Evolutionary conservation across 345 rosid genomes (phyloP).

Genomic region (Arabidopsis suecica): DNA sequence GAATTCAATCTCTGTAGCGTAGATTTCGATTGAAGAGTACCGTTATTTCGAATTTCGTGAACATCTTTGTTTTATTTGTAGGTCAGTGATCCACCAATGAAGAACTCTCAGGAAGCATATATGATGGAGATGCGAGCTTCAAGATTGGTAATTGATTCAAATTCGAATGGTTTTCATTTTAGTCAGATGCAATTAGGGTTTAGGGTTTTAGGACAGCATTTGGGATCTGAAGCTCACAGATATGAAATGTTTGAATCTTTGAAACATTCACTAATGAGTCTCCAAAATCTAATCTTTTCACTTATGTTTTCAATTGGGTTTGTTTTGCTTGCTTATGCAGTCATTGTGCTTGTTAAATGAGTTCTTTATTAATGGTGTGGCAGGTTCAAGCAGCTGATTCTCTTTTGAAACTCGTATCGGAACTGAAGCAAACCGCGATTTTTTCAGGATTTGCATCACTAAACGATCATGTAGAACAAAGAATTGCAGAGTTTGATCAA

Average conservation of each 20-base stretch:
- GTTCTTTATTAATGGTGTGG: constrained; percentile 16
- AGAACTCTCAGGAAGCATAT: constrained; percentile 85
- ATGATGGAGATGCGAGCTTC: constrained; percentile 99
- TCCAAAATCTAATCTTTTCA: neutral
- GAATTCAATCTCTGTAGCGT: neutral
- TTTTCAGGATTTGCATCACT: constrained; percentile 96
- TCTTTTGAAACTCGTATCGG: constrained; percentile 79
- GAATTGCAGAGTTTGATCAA: constrained; percentile 65
- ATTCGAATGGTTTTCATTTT: neutral
- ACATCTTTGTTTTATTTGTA: constrained; percentile 26
- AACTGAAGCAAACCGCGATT: constrained; percentile 87
- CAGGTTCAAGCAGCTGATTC: constrained; percentile 95
- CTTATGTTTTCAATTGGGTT: neutral
- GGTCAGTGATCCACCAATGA: constrained; percentile 79
- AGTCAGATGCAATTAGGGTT: neutral
- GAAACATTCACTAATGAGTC: neutral
- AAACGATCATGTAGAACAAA: constrained; percentile 82
- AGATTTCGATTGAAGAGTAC: neutral
- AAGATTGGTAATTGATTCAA: constrained; percentile 59
- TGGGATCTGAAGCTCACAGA: constrained; percentile 1
- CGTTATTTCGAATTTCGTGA: neutral
- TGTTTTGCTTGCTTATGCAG: constrained; percentile 15
- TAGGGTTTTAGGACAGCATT: neutral
- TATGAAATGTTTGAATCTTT: neutral
- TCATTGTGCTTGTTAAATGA: constrained; percentile 5